Conservation (phyloP, 768 basidiomycete genomes). For the Mycena haematopus region DNA sequence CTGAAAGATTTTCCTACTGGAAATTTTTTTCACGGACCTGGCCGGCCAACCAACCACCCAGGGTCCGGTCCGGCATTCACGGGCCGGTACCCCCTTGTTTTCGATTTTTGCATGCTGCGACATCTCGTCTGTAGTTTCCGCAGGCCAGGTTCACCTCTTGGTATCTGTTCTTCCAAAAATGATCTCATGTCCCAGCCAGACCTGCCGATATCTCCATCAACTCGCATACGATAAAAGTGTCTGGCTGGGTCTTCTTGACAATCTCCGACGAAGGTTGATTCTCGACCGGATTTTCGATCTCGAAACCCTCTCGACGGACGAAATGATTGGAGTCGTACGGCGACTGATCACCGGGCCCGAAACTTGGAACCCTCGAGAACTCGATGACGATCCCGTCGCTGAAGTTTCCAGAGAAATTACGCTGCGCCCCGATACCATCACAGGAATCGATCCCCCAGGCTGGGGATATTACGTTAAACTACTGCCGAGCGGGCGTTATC, state of each 20-base stretch:
- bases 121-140: background rate
- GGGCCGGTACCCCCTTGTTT: too few relatives aligned
- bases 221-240: constrained; percentile 1
- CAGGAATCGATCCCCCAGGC: background rate
- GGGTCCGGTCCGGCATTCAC: too few relatives aligned
- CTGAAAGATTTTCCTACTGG: too few relatives aligned
- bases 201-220: constrained; percentile 2
- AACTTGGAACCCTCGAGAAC: background rate
- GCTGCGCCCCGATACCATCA: background rate
- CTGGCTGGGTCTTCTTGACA: background rate
- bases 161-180: background rate
- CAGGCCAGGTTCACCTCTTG: background rate
- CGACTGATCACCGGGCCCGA: background rate
- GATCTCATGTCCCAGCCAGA: background rate
- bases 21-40: too few relatives aligned
- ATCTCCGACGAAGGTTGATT: background rate
- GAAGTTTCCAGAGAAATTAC: background rate
- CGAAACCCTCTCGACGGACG: background rate
- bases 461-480: constrained; percentile 14
- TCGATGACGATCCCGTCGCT: background rate
- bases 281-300: background rate
- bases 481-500: constrained; percentile 6
- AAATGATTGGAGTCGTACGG: constrained; percentile 3
- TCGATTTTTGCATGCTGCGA: constrained; percentile 10
- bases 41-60: too few relatives aligned